Evolutionary conservation across 1,284 basidiomycete species (phyloP), one percentile per base, ranked within the genome.

Genomic region (Sanghuangporus weigelae): DNA sequence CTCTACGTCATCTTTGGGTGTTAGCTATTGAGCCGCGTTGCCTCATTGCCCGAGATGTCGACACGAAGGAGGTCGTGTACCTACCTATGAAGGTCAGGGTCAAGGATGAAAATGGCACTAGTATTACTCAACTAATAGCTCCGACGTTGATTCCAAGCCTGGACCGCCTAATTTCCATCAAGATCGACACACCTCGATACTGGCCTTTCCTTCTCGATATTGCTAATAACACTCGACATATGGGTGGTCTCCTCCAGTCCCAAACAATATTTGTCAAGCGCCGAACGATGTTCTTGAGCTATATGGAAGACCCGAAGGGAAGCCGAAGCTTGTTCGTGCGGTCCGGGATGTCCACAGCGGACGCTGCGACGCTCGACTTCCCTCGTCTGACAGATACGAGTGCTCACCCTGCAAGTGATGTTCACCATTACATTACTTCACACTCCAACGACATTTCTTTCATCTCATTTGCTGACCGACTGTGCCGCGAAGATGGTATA

Each of bases 1-100:
- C 95, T 0, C 85, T 96, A 67, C 85, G 97, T 3, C 96, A 99
- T 74, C 77, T 99, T 35, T 99, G 97, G 97, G 92, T 92, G 2
- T 79, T 99, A 42, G 97, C 97, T 0, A 89, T 93, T 14, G 96
- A 99, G 71, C 96, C 97, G 2, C 80, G 97, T 53, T 96, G 96
- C 72, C 80, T 99, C 11, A 85, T 96, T 42, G 93, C 94, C 0
- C 84, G 92, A 42, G 95, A 98, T 70, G 91, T 96, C 39, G 95
- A 96, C 69, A 93, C 92, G 1, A 84, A 85, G 14, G 92, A 96
- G 71, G 86, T 93, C 0, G 92, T 96, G 14, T 96, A 95, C 73
- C 82, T 98, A 0, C 96, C 95, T 0, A 83, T 97, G 71, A 96
- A 95, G 74, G 84, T 96, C 67, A 88, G 86, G 55, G 80, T 90